Conservation (phyloP, 805 yeast species). For the Wickerhamiella sergipiensis region DNA sequence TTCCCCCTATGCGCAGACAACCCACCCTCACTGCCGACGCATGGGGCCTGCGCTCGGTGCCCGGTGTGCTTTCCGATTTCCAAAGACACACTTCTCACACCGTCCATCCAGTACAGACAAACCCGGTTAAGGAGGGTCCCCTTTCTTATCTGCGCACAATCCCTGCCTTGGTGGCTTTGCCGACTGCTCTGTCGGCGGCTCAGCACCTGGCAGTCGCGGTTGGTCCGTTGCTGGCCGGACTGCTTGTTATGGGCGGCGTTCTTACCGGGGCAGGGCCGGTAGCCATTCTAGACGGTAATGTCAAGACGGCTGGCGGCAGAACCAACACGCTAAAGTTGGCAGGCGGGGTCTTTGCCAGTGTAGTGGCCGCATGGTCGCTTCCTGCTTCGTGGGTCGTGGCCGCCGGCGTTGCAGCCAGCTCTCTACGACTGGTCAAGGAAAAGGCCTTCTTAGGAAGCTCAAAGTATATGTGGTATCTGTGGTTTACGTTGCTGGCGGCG, state of each 20-base stretch:
- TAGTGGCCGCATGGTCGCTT: constrained; percentile 5
- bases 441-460: background rate
- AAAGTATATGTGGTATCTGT: background rate
- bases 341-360: constrained; percentile 11
- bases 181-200: constrained; percentile 20
- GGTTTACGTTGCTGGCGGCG: background rate
- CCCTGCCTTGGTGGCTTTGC: constrained; percentile 22
- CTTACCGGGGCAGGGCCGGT: constrained; percentile 13
- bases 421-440: background rate
- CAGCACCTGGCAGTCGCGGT: constrained; percentile 11
- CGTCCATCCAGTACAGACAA: constrained; percentile 7
- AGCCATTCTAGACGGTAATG: background rate
- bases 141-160: constrained; percentile 15
- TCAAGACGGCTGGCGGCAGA: background rate
- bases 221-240: constrained; percentile 7
- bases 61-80: constrained; percentile 24
- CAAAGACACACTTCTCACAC: constrained; percentile 24
- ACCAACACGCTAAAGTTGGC: constrained; percentile 11
- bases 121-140: background rate
- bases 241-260: constrained; percentile 16
- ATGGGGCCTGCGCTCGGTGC: constrained; percentile 27
- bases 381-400: constrained; percentile 8
- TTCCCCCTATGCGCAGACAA: constrained; percentile 20
- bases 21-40: constrained; percentile 18
- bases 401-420: constrained; percentile 1